Percentiles rank a stretch among this genome's conserved stretches.
These are phyloP conservation scores for Moesziomyces sp. DNA, from an alignment of 1,284 basidiomycete species.

Conservation along the genomic window DNA sequence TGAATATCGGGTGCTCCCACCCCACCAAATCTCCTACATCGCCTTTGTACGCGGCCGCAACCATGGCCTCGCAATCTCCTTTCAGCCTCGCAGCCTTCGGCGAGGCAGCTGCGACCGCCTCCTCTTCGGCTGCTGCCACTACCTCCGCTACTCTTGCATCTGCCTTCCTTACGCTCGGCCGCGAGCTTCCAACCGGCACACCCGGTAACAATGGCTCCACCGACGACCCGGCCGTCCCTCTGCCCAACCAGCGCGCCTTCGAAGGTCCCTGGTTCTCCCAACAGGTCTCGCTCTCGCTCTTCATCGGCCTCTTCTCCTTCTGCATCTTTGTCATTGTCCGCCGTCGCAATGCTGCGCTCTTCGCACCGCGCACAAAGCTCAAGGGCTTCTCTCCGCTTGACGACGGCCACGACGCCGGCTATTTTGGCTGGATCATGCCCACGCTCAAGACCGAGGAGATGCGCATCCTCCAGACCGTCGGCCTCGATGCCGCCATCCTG, in stretches of 20 bases:
- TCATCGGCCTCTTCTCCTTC: constrained; percentile 83
- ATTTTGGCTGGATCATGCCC: constrained; percentile 95
- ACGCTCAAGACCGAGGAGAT: constrained; percentile 90
- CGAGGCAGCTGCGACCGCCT: constrained; percentile 15
- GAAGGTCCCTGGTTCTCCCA: constrained; percentile 90
- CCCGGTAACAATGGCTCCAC: constrained; percentile 22
- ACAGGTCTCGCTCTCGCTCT: constrained; percentile 81
- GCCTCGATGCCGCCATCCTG: constrained; percentile 92
- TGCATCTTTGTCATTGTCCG: constrained; percentile 87
- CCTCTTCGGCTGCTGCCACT: constrained; percentile 6
- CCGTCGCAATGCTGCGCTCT: constrained; percentile 86
- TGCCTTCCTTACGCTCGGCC: neutral
- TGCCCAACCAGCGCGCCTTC: constrained; percentile 48
- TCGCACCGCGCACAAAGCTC: constrained; percentile 90
- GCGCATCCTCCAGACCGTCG: constrained; percentile 94
- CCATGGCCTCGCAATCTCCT: constrained; percentile 23
- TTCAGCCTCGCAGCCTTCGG: constrained; percentile 24
- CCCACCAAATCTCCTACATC: constrained; percentile 3
- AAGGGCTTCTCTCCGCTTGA: constrained; percentile 94
- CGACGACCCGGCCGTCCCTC: constrained; percentile 31
- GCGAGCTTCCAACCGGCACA: neutral
- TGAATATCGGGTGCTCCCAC: constrained; percentile 18
- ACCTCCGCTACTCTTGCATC: constrained; percentile 6
- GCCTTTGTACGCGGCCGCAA: neutral
- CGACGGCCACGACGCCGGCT: constrained; percentile 76